A percentile compares a stretch with the other conserved stretches of the same genome.
Evolutionary conservation across 192 early-diverging fungal species (phyloP).

Genomic region (Mycoemilia scoparia): DNA sequence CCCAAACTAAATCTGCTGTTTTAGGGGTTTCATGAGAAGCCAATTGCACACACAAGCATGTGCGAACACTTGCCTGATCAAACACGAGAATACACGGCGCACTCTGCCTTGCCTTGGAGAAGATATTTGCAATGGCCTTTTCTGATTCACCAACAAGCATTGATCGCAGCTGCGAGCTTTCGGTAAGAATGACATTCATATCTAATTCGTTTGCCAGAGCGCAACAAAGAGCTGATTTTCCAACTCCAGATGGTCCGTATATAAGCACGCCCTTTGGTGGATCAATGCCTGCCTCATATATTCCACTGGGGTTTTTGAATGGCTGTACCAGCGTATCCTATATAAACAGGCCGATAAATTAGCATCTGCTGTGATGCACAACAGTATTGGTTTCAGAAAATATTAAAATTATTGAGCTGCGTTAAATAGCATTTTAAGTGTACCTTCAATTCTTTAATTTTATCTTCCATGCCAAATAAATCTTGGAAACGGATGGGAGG

Average conservation of each 20-base stretch:
- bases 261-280: slow-evolving; percentile 67
- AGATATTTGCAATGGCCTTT: slow-evolving; percentile 61
- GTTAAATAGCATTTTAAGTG: background rate
- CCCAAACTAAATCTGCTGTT: background rate
- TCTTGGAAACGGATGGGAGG: slow-evolving; percentile 45
- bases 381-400: background rate
- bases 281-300: slow-evolving; percentile 38
- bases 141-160: slow-evolving; percentile 93
- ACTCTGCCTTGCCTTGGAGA: slow-evolving; percentile 61
- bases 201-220: slow-evolving; percentile 61
- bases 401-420: background rate
- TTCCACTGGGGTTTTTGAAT: slow-evolving; percentile 30
- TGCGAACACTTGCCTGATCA: slow-evolving; percentile 50
- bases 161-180: slow-evolving; percentile 69
- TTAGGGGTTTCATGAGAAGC: too few relatives aligned
- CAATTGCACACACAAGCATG: background rate
- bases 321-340: slow-evolving; percentile 37
- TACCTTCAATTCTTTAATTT: slow-evolving; percentile 34
- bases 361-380: too few relatives aligned
- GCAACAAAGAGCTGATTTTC: slow-evolving; percentile 77
- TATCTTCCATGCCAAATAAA: slow-evolving; percentile 58
- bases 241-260: slow-evolving; percentile 75
- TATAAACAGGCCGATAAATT: too few relatives aligned
- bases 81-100: slow-evolving; percentile 83
- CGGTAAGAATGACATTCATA: slow-evolving; percentile 69